phyloP scores from a whole-genome alignment of 2,329 filamentous ascomycete genomes.

The Juglanconis juglandina region DNA sequence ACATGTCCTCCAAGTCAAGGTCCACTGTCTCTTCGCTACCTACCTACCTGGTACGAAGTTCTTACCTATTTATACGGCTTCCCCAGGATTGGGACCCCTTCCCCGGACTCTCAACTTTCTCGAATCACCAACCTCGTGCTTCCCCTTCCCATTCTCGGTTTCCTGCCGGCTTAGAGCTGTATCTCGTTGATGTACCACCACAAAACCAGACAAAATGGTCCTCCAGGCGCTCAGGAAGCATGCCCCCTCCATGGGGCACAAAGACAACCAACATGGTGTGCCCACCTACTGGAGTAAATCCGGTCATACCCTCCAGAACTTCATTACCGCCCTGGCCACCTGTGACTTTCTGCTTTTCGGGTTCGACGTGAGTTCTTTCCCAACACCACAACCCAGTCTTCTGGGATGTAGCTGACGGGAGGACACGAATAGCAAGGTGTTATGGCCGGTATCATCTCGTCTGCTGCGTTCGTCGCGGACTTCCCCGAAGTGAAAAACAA shows the following conservation, averaged over 20 bases:
- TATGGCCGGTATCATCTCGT: conserved; percentile 17
- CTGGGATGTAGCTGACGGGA: neutral
- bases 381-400: no score
- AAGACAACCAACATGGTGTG: conserved; percentile 18
- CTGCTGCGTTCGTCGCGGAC: conserved; percentile 7
- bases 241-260: conserved; percentile 16
- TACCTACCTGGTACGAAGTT: neutral
- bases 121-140: neutral
- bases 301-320: conserved; percentile 15
- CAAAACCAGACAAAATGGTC: conserved; percentile 13
- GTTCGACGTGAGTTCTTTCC: conserved; percentile 12
- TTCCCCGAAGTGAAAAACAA: conserved; percentile 31
- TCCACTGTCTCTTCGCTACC: neutral
- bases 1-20: neutral
- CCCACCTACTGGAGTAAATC: conserved; percentile 19
- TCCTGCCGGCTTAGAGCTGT: neutral
- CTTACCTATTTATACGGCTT: conserved; percentile 3
- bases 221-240: conserved; percentile 3
- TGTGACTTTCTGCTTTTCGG: conserved; percentile 16
- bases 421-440: conserved; percentile 14
- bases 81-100: conserved; percentile 6
- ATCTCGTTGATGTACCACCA: neutral
- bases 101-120: neutral
- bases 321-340: conserved; percentile 15
- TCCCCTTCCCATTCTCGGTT: neutral